Percentiles rank a stretch among this genome's conserved stretches.
These are phyloP conservation scores for Actinidia polygama DNA, from an alignment of 179 eudicot species.

Conservation along the genomic window DNA sequence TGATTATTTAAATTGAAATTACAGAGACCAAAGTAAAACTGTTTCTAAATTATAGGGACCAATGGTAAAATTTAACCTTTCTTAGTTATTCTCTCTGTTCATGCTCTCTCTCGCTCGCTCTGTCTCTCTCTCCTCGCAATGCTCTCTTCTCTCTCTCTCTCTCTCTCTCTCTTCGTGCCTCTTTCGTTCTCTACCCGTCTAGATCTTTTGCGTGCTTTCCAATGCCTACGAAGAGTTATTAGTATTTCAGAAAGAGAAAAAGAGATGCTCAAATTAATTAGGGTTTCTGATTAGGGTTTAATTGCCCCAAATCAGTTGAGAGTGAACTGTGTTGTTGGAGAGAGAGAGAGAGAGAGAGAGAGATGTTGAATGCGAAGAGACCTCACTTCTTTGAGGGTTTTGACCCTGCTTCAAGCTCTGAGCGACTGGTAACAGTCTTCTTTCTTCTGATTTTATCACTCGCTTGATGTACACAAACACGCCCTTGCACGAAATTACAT, in stretches of 20 bases:
- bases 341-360: background rate
- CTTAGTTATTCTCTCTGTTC: background rate
- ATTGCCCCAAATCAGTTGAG: background rate
- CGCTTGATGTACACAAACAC: too few relatives aligned
- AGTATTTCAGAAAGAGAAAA: background rate
- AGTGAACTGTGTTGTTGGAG: background rate
- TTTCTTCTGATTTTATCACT: conserved; percentile 7
- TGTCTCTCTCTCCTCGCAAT: background rate
- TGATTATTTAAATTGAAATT: too few relatives aligned
- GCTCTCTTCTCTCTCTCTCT: background rate
- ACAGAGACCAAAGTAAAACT: too few relatives aligned
- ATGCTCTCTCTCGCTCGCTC: background rate
- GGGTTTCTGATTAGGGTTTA: background rate
- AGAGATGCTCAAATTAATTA: background rate
- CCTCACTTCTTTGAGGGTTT: conserved; percentile 68
- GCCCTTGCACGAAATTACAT: too few relatives aligned
- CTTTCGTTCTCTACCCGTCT: background rate
- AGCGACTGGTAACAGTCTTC: conserved; percentile 54
- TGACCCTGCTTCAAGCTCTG: conserved; percentile 58
- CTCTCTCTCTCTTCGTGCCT: background rate
- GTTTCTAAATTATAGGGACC: too few relatives aligned
- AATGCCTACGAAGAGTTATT: background rate
- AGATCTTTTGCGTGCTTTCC: background rate
- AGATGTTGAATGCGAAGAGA: conserved; percentile 43
- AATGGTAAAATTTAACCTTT: too few relatives aligned